phyloP scores from a whole-genome alignment of 345 rosid genomes.

The Ceriops decandra region DNA sequence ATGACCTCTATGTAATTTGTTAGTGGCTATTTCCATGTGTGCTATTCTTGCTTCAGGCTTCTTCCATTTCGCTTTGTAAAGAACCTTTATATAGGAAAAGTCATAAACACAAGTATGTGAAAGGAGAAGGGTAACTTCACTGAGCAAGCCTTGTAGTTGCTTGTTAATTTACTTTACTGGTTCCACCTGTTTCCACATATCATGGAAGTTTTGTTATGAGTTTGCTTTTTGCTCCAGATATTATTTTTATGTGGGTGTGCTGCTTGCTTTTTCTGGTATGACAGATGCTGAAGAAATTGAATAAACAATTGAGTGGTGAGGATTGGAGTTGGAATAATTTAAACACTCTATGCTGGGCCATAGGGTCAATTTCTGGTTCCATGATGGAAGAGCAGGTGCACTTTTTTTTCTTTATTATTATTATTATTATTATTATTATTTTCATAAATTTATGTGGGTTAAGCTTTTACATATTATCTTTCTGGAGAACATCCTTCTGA shows the following conservation, averaged over 20 bases:
- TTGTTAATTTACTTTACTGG: neutral
- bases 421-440: too few relatives aligned
- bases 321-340: constrained; percentile 99
- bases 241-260: constrained; percentile 1
- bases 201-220: neutral
- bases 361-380: constrained; percentile 98
- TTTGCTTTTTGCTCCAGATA: neutral
- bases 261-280: constrained; percentile 8
- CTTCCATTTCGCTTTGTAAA: too few relatives aligned
- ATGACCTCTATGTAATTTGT: too few relatives aligned
- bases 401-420: neutral
- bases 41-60: too few relatives aligned
- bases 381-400: constrained; percentile 98
- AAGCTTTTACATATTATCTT: neutral
- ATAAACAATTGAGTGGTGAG: constrained; percentile 91
- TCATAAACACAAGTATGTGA: too few relatives aligned
- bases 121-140: too few relatives aligned
- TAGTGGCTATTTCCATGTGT: too few relatives aligned
- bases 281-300: constrained; percentile 93
- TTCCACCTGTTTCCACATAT: neutral
- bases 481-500: neutral
- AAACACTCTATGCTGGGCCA: constrained; percentile 98
- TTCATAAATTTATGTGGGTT: neutral
- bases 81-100: too few relatives aligned
- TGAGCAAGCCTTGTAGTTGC: too few relatives aligned